Conservation (phyloP, 2,329 filamentous ascomycete species). For the Chrysosporium queenslandicum region DNA sequence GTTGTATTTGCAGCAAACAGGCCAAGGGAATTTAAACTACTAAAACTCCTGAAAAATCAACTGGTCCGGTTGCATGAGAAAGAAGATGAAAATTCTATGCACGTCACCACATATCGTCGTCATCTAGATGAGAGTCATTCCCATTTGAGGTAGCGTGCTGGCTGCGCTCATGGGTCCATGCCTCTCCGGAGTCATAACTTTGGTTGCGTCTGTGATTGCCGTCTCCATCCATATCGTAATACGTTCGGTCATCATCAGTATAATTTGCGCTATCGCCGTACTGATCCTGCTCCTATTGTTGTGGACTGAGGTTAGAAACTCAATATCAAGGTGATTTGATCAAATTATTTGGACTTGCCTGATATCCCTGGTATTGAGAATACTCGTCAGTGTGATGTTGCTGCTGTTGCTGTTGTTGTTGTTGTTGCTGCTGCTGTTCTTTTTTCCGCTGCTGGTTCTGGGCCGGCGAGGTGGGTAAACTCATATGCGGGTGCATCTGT, state of each 20-base stretch:
- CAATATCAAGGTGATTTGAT: background rate
- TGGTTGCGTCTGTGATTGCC: constrained; percentile 28
- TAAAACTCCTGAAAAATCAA: background rate
- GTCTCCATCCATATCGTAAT: constrained; percentile 40
- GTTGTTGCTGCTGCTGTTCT: constrained; percentile 25
- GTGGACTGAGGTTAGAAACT: background rate
- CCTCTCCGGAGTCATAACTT: constrained; percentile 32
- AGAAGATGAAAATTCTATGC: constrained; percentile 2
- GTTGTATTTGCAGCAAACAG: background rate
- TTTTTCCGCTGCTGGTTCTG: constrained; percentile 47
- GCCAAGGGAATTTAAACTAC: background rate
- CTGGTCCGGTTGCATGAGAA: background rate
- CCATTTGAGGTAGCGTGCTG: constrained; percentile 29
- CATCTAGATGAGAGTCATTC: constrained; percentile 35
- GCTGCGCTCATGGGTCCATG: constrained; percentile 29
- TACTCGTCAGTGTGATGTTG: constrained; percentile 23
- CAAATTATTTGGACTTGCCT: constrained; percentile 19
- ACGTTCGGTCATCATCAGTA: constrained; percentile 44
- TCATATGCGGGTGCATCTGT: constrained; percentile 94
- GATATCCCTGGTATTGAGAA: constrained; percentile 35
- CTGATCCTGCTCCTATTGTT: constrained; percentile 27
- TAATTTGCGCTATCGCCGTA: constrained; percentile 39
- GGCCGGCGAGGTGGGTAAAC: constrained; percentile 68
- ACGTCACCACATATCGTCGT: constrained; percentile 42
- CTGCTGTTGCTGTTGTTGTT: constrained; percentile 31